Base-by-base conservation (phyloP, 1,284 basidiomycete species). In the Leccinum griseonigrum region DNA sequence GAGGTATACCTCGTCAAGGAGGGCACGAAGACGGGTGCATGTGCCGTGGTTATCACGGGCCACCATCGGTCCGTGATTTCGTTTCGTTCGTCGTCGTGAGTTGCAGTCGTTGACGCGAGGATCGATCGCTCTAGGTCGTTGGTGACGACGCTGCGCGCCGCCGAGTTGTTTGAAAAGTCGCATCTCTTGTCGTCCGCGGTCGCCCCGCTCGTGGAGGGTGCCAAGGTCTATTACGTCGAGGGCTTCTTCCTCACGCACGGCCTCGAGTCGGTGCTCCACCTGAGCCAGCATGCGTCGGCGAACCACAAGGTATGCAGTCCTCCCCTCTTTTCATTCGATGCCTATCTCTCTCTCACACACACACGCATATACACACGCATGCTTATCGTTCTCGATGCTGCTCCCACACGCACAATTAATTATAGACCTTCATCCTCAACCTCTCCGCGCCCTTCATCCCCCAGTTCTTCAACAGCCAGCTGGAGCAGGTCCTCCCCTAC, bases 231-330 rank as follows among this genome's bases (percentile, higher is more conserved):
- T 81, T 99, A 99, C 82, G 87, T 98, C 64, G 97, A 95, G 71
- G 97, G 97, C 18, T 99, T 92, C 83, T 98, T 99, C 87, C 85
- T 99, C 66, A 97, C 97, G 26, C 97, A 99, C 76, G 96, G 96
- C 59, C 75, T 86, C 62, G 88, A 90, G 69, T 85, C 85, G 60
- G 88, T 88, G 50, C 76, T 95, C 56, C 83, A 90, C 68, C 75
- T 99, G 60, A 90, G 92, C 74, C 87, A 93, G 76, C 87, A 90
- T 70, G 91, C 94, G n/a, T 87, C 91, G 16, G 79, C 81, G 56
- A 82, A 83, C 16, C 85, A 88, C 71, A 97, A 97, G 85, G 92
- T 90, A 65, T 14, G 57, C 8, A 26, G 13, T 29, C 16, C 50
- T 8, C 16, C 22, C 22, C 22, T 9, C 7, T 4, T 7, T 18